A percentile compares a stretch with the other conserved stretches of the same genome.
Evolutionary conservation across 2,329 filamentous ascomycete genomes (phyloP).

Genomic region (Exophiala sp.): DNA sequence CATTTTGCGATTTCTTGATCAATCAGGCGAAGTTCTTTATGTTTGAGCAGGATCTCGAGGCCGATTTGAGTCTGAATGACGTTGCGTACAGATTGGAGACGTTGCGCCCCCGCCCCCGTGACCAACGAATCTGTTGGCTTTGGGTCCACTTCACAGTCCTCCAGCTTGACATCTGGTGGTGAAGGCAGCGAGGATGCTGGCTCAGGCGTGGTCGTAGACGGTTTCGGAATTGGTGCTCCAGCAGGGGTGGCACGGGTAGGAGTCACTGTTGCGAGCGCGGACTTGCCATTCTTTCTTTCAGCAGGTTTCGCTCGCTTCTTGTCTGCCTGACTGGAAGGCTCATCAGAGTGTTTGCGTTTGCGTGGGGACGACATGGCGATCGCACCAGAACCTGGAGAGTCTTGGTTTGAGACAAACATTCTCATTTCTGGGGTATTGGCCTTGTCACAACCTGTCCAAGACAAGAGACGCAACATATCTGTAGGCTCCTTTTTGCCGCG

Average conservation of each 20-base stretch:
- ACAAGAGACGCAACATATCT: conserved; percentile 47
- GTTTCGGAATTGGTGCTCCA: conserved; percentile 8
- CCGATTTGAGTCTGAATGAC: conserved; percentile 82
- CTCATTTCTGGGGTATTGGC: conserved; percentile 43
- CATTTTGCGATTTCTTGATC: conserved; percentile 96
- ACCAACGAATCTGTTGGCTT: conserved; percentile 7
- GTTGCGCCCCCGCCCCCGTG: conserved; percentile 10
- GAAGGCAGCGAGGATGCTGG: conserved; percentile 13
- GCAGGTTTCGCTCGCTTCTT: conserved; percentile 18
- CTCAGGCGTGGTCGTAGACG: conserved; percentile 20
- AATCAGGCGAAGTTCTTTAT: conserved; percentile 88
- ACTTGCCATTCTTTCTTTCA: conserved; percentile 5
- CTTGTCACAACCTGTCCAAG: conserved; percentile 49
- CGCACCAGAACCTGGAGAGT: conserved; percentile 18
- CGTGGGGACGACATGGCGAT: conserved; percentile 32
- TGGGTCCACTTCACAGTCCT: conserved; percentile 30
- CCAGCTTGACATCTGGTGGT: conserved; percentile 16
- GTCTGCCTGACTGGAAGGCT: conserved; percentile 14
- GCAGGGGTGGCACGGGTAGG: conserved; percentile 6
- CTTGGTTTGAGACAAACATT: conserved; percentile 39
- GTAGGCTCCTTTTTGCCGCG: conserved; percentile 8
- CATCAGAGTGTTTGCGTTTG: conserved; percentile 54
- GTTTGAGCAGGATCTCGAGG: conserved; percentile 87
- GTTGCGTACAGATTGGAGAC: conserved; percentile 54
- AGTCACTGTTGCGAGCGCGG: conserved; percentile 3